Base-by-base conservation (phyloP, 805 yeast species). In the Barnettozyma sucrosica region DNA sequence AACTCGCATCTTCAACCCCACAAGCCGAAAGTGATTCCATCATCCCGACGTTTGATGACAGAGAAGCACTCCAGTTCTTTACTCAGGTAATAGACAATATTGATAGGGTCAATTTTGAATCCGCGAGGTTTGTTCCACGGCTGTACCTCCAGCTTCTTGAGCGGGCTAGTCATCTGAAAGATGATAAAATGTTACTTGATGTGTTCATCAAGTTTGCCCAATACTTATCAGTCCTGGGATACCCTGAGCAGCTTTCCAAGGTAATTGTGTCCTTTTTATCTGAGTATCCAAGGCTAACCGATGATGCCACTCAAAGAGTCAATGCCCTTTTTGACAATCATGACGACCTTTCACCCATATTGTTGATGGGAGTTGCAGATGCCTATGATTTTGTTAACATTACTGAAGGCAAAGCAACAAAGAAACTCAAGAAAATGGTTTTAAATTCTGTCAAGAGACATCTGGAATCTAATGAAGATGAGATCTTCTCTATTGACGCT, bases 51-150 rank as follows among this genome's bases (percentile, higher is more conserved):
- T 41, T 48, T 25, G 21, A 24, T 25, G 34, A 21, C 1, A 40
- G 48, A 1, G 54, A 56, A 20, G 43, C 49, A 5, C 37, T 39
- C 19, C 37, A 33, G 5, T 30, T 58, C 11, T 56, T 43, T 34
- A 11, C 18, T 2, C 43, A 44, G 19, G 56, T 54, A 23, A 33
- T 52, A 24, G 44, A 33, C 3, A 18, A 42, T 16, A 39, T 55
- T 24, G 43, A 51, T 2, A 45, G 21, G 9, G 52, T 51, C 8
- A 58, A 55, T 44, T 58, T 51, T 44, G 41, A 50, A 23, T 45
- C 56, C 18, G 62, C 62, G 1, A 45, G 61, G 16, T 58, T 58
- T 32, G 42, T 58, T 5, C 62, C 62, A 2, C 26, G 59, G 4
- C n/a, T 58, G 16, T 58, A 56, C 44, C 45, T 58, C 1, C 53